phyloP scores from a whole-genome alignment of 805 yeast genomes.

The Schizosaccharomyces osmophilus region DNA sequence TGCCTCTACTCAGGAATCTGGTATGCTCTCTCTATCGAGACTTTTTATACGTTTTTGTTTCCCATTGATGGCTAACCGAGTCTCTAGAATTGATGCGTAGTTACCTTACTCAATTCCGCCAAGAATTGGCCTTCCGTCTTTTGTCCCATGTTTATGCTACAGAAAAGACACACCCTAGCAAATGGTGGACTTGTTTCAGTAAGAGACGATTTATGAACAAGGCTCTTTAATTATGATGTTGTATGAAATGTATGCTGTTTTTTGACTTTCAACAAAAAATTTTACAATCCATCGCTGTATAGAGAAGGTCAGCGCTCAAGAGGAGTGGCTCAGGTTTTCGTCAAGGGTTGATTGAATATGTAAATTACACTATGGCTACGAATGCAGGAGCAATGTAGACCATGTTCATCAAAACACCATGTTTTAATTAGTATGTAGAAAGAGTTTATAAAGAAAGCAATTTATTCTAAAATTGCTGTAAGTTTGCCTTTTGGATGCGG shows the following conservation, averaged over 20 bases:
- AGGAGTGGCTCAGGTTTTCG: too few relatives aligned
- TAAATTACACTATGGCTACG: too few relatives aligned
- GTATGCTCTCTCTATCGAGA: neutral
- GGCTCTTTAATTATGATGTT: constrained; percentile 22
- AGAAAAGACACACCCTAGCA: constrained; percentile 36
- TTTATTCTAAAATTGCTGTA: neutral
- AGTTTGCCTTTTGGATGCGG: neutral
- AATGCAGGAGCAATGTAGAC: too few relatives aligned
- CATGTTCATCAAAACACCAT: too few relatives aligned
- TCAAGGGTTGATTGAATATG: too few relatives aligned
- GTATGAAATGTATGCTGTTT: neutral
- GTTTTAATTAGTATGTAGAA: too few relatives aligned
- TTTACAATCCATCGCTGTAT: too few relatives aligned
- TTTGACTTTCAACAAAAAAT: too few relatives aligned
- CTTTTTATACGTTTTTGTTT: neutral
- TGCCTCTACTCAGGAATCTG: constrained; percentile 39
- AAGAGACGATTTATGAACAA: constrained; percentile 91
- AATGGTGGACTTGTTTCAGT: constrained; percentile 82
- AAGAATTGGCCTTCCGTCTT: constrained; percentile 66
- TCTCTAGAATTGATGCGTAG: constrained; percentile 41
- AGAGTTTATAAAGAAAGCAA: too few relatives aligned
- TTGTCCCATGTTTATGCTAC: constrained; percentile 44
- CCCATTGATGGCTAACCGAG: neutral
- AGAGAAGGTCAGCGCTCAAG: too few relatives aligned
- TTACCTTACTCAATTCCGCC: constrained; percentile 81